Conservation (phyloP, 2,329 filamentous ascomycete species). For the Fonsecaea nubica region DNA sequence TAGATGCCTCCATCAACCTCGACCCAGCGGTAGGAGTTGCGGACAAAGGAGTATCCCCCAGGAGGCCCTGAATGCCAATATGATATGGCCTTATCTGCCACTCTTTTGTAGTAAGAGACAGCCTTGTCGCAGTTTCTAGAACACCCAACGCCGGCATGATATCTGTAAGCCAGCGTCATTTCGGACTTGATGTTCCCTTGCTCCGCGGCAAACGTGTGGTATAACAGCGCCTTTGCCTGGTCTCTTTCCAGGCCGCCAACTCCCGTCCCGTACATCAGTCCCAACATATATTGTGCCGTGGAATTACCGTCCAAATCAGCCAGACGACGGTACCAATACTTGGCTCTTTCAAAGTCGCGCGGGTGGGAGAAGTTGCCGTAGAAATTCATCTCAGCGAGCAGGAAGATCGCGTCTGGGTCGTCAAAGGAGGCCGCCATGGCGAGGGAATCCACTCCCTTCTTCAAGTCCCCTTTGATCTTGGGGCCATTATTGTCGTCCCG, state of each 20-base stretch:
- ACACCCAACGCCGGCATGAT: slow-evolving; percentile 84
- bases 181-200: slow-evolving; percentile 82
- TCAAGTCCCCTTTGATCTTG: slow-evolving; percentile 59
- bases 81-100: slow-evolving; percentile 88
- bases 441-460: slow-evolving; percentile 64
- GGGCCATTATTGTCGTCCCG: slow-evolving; percentile 43
- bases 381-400: slow-evolving; percentile 94
- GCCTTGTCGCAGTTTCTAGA: slow-evolving; percentile 85
- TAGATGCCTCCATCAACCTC: slow-evolving; percentile 93
- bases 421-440: slow-evolving; percentile 63
- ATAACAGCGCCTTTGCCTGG: slow-evolving; percentile 88
- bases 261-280: slow-evolving; percentile 93
- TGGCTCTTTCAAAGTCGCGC: slow-evolving; percentile 78
- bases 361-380: slow-evolving; percentile 93
- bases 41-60: slow-evolving; percentile 78
- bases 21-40: slow-evolving; percentile 82
- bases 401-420: slow-evolving; percentile 79
- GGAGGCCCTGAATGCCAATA: slow-evolving; percentile 91
- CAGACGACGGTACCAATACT: slow-evolving; percentile 79
- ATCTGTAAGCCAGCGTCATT: slow-evolving; percentile 90
- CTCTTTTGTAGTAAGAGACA: slow-evolving; percentile 86
- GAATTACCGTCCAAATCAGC: slow-evolving; percentile 80
- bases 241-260: slow-evolving; percentile 82
- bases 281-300: slow-evolving; percentile 94
- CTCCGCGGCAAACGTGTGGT: slow-evolving; percentile 91